Conservation (phyloP, 805 yeast genomes). For the Saccharomyces cerevisiae region DNA sequence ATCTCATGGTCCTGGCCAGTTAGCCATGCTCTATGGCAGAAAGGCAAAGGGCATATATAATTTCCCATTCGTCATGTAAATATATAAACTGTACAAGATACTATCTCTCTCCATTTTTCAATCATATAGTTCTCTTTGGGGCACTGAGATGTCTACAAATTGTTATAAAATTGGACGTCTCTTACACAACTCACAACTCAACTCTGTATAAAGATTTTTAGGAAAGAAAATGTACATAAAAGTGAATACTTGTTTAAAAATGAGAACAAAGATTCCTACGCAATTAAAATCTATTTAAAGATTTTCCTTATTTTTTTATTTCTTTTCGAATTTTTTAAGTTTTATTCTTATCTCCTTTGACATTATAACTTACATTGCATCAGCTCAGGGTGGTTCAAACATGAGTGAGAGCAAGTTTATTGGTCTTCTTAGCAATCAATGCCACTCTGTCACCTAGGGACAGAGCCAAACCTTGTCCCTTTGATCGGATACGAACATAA, state of each 20-base stretch:
- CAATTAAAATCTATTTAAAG: background rate
- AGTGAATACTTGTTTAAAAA: background rate
- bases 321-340: background rate
- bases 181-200: background rate
- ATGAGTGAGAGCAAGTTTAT: conserved; percentile 30
- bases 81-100: background rate
- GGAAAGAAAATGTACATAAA: background rate
- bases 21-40: background rate
- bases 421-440: conserved; percentile 57
- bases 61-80: conserved; percentile 2
- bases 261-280: background rate
- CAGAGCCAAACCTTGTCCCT: conserved; percentile 95
- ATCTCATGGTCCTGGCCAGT: background rate
- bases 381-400: conserved; percentile 14
- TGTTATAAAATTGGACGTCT: background rate
- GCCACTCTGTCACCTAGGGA: conserved; percentile 93
- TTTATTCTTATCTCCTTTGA: background rate
- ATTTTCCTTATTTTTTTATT: background rate
- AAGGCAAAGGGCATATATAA: conserved; percentile 4
- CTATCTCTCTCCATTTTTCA: background rate
- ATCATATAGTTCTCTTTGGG: background rate
- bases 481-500: conserved; percentile 90
- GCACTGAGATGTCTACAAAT: background rate
- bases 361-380: background rate
- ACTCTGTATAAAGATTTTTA: background rate